Base-by-base conservation (phyloP, 805 yeast species). In the Torulaspora microellipsoides region DNA sequence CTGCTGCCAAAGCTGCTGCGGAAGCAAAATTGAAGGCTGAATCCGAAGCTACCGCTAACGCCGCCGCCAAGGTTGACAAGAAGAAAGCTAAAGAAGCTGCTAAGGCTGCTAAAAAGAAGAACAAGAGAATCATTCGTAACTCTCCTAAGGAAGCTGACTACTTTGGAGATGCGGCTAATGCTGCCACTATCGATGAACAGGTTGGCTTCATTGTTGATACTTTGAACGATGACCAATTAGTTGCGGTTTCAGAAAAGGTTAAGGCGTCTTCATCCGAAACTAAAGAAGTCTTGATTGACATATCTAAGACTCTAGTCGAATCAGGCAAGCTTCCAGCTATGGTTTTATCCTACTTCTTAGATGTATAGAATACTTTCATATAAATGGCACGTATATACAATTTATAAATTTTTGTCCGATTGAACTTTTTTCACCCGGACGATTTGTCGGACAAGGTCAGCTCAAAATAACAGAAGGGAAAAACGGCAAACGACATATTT, bases 41-140 rank as follows among this genome's bases (percentile, higher is more conserved):
- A 49, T 95, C 81, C 39, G 90, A 78, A 46, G 84, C 78, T 49
- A 80, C 78, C 25, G 79, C 81, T 49, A 66, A 71, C 40, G 74
- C 78, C 25, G 77, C 72, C 45, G 78, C 76, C 50, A 75, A 83
- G 61, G 87, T 82, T 67, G 80, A 82, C 67, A 83, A 88, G 59
- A 91, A 91, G 78, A 95, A 91, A 76, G 84, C 91, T 56, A 95
- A 95, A 66, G 96, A 93, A 77, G 87, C 85, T 56, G 96, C 96
- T 42, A 80, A 81, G 70, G 73, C 72, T 50, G 85, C 85, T 38
- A 90, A 88, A 77, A 93, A 93, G 95, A 93, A 93, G 85, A 85
- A 86, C 73, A 87, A 86, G 83, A 83, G 95, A 75, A 68, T 81
- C 33, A 69, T 93, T 53, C 87, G 98, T 78, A 69, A 70, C 57